Evolutionary conservation across 805 yeast species (phyloP), one percentile per base, ranked within the genome.

Genomic region (Geotrichum ghanense): DNA sequence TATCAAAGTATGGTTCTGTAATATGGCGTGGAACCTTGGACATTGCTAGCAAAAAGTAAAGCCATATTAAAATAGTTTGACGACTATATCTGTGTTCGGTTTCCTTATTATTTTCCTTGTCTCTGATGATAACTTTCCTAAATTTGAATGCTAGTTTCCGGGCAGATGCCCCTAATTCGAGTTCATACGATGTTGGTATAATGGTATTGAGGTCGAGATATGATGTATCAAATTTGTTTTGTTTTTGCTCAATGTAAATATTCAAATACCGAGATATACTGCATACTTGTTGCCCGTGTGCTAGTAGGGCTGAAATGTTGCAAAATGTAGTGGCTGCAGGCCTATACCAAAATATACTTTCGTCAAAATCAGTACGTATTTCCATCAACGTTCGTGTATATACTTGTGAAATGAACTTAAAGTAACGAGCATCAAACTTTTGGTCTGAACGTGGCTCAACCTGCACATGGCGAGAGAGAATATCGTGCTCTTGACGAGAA

Each of bases 21-120:
- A 25, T 9, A 42, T n/a, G 3, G 27, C 17, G 23, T 41, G 22
- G 27, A 19, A 22, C 25, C 5, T 49, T 50, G 16, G 47, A 20
- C 27, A 52, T 20, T 5, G 90, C 71, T 10, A 79, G 66, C 20
- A 85, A 63, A 55, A 83, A 86, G 56, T 85, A 83, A 5, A 83
- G 63, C 87, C 90, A 83, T 1, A 87, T 81, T 41, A 84, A 70
- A 2, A 80, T 70, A 67, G 85, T 94, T 10, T 89, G 80, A 3
- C 83, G 71, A 1, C 85, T 78, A 6, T 81, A 25, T 4, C 19
- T 31, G 19, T n/a, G 17, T 12, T 31, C 37, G 16, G 37, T n/a
- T n/a, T n/a, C n/a, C n/a, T n/a, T n/a, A n/a, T n/a, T n/a, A n/a
- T n/a, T n/a, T n/a, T n/a, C n/a, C n/a, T n/a, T n/a, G n/a, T n/a